Percentiles rank a stretch among this genome's conserved stretches.
These are phyloP conservation scores for Aureobasidium melanogenum DNA, from an alignment of 2,329 filamentous ascomycete genomes.

Conservation along the genomic window DNA sequence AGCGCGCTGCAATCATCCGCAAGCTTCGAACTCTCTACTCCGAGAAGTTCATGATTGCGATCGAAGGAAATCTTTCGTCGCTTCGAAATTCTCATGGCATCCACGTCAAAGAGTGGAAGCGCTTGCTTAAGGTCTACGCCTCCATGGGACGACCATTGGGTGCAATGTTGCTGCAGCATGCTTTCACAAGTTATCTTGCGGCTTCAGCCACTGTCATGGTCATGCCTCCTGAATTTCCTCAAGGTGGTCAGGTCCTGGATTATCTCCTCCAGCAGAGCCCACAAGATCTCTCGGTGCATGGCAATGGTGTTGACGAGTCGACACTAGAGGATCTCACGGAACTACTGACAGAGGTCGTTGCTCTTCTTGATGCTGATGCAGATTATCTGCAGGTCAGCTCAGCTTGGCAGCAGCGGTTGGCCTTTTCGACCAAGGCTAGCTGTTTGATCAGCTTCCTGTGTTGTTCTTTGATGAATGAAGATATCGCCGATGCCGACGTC, in stretches of 20 bases:
- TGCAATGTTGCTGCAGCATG: conserved; percentile 82
- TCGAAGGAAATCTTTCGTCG: conserved; percentile 84
- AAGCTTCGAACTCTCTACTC: conserved; percentile 66
- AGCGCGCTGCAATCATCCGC: conserved; percentile 65
- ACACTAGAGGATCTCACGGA: conserved; percentile 51
- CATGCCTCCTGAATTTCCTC: conserved; percentile 50
- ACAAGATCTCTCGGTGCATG: neutral
- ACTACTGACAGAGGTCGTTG: conserved; percentile 74
- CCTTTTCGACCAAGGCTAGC: conserved; percentile 75
- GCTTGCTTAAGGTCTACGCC: conserved; percentile 74
- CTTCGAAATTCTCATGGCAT: conserved; percentile 69
- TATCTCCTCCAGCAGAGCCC: conserved; percentile 27
- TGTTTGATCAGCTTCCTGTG: conserved; percentile 78
- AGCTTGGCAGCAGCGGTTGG: conserved; percentile 75
- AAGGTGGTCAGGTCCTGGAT: conserved; percentile 60
- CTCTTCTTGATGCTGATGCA: conserved; percentile 75
- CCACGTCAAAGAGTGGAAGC: conserved; percentile 78
- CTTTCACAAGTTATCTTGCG: conserved; percentile 77
- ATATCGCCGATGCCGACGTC: conserved; percentile 67
- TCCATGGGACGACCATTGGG: conserved; percentile 71
- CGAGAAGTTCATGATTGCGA: conserved; percentile 72
- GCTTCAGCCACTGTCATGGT: conserved; percentile 68
- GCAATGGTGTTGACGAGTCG: neutral
- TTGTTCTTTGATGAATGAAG: conserved; percentile 73
- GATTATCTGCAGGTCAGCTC: conserved; percentile 86